Evolutionary conservation across 495 filamentous ascomycete species (phyloP), one percentile per base, ranked within the genome.

Genomic region (Penicillium samsonianum): DNA sequence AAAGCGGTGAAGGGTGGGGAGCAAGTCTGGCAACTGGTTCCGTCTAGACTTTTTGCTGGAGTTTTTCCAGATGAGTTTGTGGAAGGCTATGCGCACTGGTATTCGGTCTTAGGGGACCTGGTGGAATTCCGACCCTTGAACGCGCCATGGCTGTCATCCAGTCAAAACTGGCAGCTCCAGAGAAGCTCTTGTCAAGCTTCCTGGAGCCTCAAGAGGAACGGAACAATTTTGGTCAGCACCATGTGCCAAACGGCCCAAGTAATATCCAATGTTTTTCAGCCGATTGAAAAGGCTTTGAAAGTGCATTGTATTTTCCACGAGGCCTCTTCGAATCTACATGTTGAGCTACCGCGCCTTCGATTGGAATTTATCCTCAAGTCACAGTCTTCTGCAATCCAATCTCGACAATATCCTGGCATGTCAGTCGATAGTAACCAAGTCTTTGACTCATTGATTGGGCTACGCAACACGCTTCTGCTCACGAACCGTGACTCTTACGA

Each of bases 401-500:
- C 76, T 3, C 70, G 72, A 16, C 76, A 88, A 53, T 83, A 80
- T 50, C 78, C 74, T 11, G 79, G 77, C 1, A 85, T 85, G 79
- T 43, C 56, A 1, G 64, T 90, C 4, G 84, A 86, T 62, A 28
- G 47, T 1, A 44, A 69, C 25, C 87, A 88, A 88, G 59, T 66
- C 62, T 0, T 55, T 85, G 5, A 78, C 82, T 0, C 28, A 30
- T 61, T 89, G 7, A 58, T 76, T 57, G 84, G 86, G 0, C 73
- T 90, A 10, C 19, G 52, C 1, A 84, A 72, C 58, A 83, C 76
- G 47, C 73, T 89, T 7, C 65, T 87, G 17, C 68, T 88, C 1
- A 9, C 17, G 0, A 61, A 63, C 19, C 59, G 71, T 17, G 42
- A 67, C 20, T 31, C 43, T 1, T 1, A 40, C 0, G 35, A 64